Conservation (phyloP, 768 basidiomycete species). For the Postia placenta region DNA sequence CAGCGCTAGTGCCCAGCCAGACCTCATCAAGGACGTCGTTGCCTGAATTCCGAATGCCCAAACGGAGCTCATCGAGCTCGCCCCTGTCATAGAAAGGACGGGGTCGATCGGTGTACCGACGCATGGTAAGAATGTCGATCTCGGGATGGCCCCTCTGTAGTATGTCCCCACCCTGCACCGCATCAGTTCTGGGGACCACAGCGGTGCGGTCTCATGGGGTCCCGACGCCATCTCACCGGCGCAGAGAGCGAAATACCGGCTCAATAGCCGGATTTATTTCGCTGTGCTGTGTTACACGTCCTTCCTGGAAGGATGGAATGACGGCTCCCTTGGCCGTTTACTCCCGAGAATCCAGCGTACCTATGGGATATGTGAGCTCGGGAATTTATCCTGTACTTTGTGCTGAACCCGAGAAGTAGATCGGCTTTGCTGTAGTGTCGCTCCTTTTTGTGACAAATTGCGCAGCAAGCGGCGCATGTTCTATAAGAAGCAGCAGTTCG, state of each 20-base stretch:
- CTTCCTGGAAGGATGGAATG: constrained; percentile 72
- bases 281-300: constrained; percentile 47
- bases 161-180: no score
- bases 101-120: no score
- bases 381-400: background rate
- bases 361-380: constrained; percentile 35
- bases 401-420: constrained; percentile 21
- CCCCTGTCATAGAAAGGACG: no score
- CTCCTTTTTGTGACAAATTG: constrained; percentile 51
- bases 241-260: background rate
- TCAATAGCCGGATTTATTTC: constrained; percentile 37
- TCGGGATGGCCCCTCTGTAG: no score
- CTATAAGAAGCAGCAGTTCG: no score
- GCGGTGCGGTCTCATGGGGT: no score
- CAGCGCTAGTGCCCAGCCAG: no score
- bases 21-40: no score
- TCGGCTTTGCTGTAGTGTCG: constrained; percentile 49
- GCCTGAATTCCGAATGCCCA: no score
- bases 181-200: no score
- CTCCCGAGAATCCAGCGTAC: constrained; percentile 63
- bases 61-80: constrained; percentile 12
- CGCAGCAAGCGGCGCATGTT: constrained; percentile 24
- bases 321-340: constrained; percentile 70
- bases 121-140: no score
- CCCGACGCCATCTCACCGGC: background rate